Evolutionary conservation across 2,329 filamentous ascomycete genomes (phyloP), one percentile per base, ranked within the genome.

Genomic region (Colletotrichum sp.): DNA sequence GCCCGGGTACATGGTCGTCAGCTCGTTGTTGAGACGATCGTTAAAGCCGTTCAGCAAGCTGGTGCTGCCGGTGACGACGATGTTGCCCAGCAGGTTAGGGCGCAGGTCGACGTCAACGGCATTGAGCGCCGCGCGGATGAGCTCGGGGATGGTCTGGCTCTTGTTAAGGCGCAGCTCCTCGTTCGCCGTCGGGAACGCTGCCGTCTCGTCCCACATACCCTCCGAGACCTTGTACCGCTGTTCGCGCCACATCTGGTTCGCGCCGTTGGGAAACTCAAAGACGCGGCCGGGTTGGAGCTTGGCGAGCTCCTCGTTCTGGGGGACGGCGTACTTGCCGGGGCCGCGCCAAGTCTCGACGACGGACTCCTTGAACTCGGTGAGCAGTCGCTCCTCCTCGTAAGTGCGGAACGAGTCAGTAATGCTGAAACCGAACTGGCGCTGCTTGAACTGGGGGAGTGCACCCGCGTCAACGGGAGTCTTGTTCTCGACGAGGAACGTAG

Each of bases 281-380:
- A 97, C 94, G 68, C 95, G 93, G 55, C 95, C 95, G 1, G 95
- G 95, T 78, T 93, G 92, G 60, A 87, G 89, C 83, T 91, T 93
- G 74, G 93, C 93, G 64, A 92, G 89, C 57, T 98, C 96, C 82
- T 97, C 92, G 82, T 96, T 98, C 48, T 93, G 92, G 26, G 86
- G 90, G 79, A 84, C 86, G 57, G 85, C 84, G 80, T 95, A 92
- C 77, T 92, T 90, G 75, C 93, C 93, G 0, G 95, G 95, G 1
- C 95, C 95, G 30, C 92, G 92, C 96, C 97, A 99, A 16, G 96
- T 93, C 86, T 98, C 96, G 32, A 99, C 96, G 18, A 98, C 95
- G 21, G 94, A 98, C 86, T 99, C 98, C 87, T 99, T 99, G 91
- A 98, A 99, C 83, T 98, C 96, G 48, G 95, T 96, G 73, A 99